These are phyloP conservation scores for Gracilariopsis chorda DNA, from an alignment of 23 red algal species.

Conservation along the genomic window DNA sequence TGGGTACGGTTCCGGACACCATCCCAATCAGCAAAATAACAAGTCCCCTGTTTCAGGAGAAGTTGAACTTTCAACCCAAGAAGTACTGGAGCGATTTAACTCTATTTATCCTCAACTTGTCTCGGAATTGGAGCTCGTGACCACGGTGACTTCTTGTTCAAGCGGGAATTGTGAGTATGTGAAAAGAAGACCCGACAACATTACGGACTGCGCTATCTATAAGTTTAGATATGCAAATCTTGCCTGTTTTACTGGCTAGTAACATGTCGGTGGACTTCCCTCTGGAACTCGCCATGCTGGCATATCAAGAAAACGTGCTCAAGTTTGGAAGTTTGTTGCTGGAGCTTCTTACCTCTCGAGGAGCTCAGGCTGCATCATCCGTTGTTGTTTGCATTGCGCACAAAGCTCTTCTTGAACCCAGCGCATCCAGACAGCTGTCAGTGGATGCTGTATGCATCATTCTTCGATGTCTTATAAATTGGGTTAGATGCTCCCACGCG, in stretches of 20 bases:
- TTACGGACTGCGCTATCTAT: slow-evolving; percentile 64
- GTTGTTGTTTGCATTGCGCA: slow-evolving; percentile 54
- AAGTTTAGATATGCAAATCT: slow-evolving; percentile 64
- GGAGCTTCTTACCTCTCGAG: slow-evolving; percentile 62
- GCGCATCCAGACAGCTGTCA: neutral
- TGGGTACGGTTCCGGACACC: too few relatives aligned
- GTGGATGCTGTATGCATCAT: slow-evolving; percentile 49
- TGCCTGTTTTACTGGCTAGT: slow-evolving; percentile 67
- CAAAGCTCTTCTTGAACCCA: slow-evolving; percentile 22
- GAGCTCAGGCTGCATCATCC: slow-evolving; percentile 49
- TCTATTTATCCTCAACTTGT: too few relatives aligned
- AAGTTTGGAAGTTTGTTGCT: slow-evolving; percentile 87
- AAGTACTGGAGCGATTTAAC: too few relatives aligned
- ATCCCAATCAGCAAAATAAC: too few relatives aligned
- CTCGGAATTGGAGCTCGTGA: too few relatives aligned
- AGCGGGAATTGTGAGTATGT: slow-evolving; percentile 54
- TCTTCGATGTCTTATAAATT: slow-evolving; percentile 29
- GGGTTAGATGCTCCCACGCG: neutral
- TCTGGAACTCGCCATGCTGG: slow-evolving; percentile 88
- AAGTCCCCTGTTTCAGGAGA: too few relatives aligned
- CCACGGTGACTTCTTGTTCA: too few relatives aligned
- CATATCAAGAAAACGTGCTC: slow-evolving; percentile 74
- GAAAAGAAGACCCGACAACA: slow-evolving; percentile 38
- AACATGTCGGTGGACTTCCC: slow-evolving; percentile 73
- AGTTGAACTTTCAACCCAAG: too few relatives aligned